Conservation (phyloP, 2,329 filamentous ascomycete species). For the Parafenestella ontariensis region DNA sequence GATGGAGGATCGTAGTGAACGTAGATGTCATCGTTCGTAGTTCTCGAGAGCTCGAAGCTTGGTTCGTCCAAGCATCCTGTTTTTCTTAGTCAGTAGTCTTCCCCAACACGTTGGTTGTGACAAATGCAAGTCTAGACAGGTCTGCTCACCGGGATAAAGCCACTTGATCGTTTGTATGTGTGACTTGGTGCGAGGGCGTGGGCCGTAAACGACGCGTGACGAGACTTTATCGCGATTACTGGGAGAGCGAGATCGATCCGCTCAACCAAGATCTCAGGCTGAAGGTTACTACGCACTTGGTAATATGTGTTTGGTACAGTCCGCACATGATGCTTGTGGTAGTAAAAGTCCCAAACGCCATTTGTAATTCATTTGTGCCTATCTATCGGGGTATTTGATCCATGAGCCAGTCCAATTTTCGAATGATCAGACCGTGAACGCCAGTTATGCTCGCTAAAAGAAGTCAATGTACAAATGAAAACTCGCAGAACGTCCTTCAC, state of each 20-base stretch:
- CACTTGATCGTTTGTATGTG: too few relatives aligned
- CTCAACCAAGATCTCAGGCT: background rate
- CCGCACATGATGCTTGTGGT: background rate
- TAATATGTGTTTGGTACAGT: background rate
- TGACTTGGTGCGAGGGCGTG: too few relatives aligned
- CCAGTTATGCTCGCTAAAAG: slow-evolving; percentile 15
- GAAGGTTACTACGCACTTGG: too few relatives aligned
- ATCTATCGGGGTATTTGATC: slow-evolving; percentile 17
- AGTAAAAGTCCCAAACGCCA: slow-evolving; percentile 6
- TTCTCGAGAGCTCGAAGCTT: background rate
- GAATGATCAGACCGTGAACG: slow-evolving; percentile 6
- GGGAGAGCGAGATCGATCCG: too few relatives aligned
- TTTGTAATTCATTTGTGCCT: background rate
- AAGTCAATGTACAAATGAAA: background rate
- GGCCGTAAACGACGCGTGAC: too few relatives aligned
- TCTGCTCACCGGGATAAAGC: too few relatives aligned
- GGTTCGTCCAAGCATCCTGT: background rate
- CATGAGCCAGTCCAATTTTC: slow-evolving; percentile 3
- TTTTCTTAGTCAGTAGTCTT: too few relatives aligned
- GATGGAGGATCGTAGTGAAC: background rate
- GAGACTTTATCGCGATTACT: too few relatives aligned
- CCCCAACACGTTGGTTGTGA: too few relatives aligned
- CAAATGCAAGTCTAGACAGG: too few relatives aligned
- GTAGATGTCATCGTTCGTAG: background rate
- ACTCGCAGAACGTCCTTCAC: background rate